Evolutionary conservation across 768 basidiomycete genomes (phyloP), one percentile per base, ranked within the genome.

Genomic region (Flagelloscypha sp.): DNA sequence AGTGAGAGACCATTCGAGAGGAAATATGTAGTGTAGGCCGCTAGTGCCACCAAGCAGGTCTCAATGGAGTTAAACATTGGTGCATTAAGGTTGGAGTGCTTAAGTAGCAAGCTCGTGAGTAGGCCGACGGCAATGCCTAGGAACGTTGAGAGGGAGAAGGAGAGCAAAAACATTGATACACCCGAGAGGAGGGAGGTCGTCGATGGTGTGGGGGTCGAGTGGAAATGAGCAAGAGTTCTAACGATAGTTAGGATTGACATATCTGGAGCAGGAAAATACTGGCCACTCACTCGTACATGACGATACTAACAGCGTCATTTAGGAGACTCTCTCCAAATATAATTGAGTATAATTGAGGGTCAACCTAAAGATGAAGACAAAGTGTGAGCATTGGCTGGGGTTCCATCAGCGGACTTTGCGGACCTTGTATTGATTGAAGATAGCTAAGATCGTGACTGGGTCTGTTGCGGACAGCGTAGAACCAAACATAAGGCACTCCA

Each of bases 221-320:
- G 88, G 58, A 97, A 97, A 52, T 81, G 85, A 6, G 84, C 82
- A 34, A 97, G 65, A 0, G 94, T 97, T 57, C 92, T 97, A 49
- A 5, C 37, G 15, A 27, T 16, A 21, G 11, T 12, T 17, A 23
- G 17, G 17, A 33, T 21, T 20, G 5, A 4, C 2, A 36, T 27
- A 24, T n/a, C n/a, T n/a, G 5, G 22, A 34, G 30, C 27, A 27
- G 24, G 28, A 35, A 41, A 7, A 19, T 13, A 11, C 22, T 19
- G 7, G 20, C 19, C 41, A 84, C 92, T 69, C 56, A 97, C 92
- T 99, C 95, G 60, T 98, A 98, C 86, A 99, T 92, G 58, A 98
- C 93, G 66, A 98, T 98, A 72, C 88, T 90, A 52, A 98, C 95
- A 13, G 95, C 95, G 67, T 99, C 95, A 61, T 99, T 99, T 41